These are phyloP conservation scores for Sclerospora graminicola DNA, from an alignment of 352 stramenopile genomes.

Conservation along the genomic window DNA sequence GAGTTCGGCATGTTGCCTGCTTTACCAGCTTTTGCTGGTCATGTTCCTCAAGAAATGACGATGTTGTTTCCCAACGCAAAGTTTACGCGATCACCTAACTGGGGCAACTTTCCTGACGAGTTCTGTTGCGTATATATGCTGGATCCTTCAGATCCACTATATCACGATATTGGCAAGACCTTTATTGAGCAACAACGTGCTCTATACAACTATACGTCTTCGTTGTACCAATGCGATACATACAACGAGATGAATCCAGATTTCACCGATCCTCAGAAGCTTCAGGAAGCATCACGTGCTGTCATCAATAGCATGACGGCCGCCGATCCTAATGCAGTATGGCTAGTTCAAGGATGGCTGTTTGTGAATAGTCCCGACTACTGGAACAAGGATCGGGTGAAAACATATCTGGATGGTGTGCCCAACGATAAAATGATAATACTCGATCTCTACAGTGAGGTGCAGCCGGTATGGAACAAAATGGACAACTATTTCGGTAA, in stretches of 20 bases:
- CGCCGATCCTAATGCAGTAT: conserved; percentile 61
- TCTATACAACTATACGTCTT: conserved; percentile 65
- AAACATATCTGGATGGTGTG: conserved; percentile 42
- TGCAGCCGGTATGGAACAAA: conserved; percentile 54
- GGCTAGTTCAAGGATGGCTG: conserved; percentile 80
- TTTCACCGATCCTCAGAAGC: conserved; percentile 34
- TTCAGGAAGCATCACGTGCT: conserved; percentile 44
- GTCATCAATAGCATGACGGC: conserved; percentile 68
- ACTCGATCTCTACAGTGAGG: conserved; percentile 74
- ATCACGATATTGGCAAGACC: conserved; percentile 60
- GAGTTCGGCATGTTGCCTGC: conserved; percentile 85
- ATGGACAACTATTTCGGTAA: conserved; percentile 77
- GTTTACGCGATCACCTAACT: conserved; percentile 73
- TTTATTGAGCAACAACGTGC: conserved; percentile 64
- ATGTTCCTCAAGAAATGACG: conserved; percentile 81
- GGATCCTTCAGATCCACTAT: conserved; percentile 71
- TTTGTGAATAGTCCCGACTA: conserved; percentile 51
- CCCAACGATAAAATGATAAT: conserved; percentile 66
- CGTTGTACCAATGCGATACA: conserved; percentile 70
- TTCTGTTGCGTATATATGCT: conserved; percentile 83
- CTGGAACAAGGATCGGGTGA: conserved; percentile 53
- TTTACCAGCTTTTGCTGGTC: conserved; percentile 82
- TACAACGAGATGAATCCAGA: conserved; percentile 81
- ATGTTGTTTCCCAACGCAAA: conserved; percentile 58
- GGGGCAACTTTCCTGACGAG: conserved; percentile 66